These are phyloP conservation scores for Cyanidioschyzon merolae DNA, from an alignment of 23 red algal genomes.

Conservation along the genomic window DNA sequence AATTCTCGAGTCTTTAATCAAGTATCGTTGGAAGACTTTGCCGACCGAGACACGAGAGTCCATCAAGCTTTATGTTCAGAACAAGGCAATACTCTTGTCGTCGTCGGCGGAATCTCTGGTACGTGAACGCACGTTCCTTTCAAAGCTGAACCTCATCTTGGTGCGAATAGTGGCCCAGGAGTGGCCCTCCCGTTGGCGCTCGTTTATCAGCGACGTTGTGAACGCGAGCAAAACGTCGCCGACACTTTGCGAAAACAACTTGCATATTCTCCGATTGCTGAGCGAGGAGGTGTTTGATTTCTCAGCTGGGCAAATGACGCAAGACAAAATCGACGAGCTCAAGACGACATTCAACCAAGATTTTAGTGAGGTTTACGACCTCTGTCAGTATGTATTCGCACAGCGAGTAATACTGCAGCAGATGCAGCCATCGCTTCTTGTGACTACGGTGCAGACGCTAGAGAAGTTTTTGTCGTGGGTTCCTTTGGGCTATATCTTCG, in stretches of 20 bases:
- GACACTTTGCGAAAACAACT: conserved; percentile 93
- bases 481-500: conserved; percentile 95
- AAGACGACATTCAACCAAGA: conserved; percentile 95
- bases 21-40: conserved; percentile 91
- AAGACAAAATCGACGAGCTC: conserved; percentile 61
- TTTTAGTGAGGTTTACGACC: conserved; percentile 76
- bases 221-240: conserved; percentile 52
- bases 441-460: conserved; percentile 75
- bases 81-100: conserved; percentile 69
- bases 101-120: conserved; percentile 46
- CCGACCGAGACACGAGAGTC: conserved; percentile 61
- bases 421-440: conserved; percentile 48
- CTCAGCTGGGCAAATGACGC: conserved; percentile 83
- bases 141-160: conserved; percentile 89
- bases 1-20: conserved; percentile 76
- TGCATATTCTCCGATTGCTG: conserved; percentile 77
- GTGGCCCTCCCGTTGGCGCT: conserved; percentile 80
- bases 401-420: conserved; percentile 38
- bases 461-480: conserved; percentile 95
- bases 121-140: conserved; percentile 64
- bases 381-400: conserved; percentile 88
- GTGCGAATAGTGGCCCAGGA: conserved; percentile 95
- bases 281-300: conserved; percentile 99
- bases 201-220: conserved; percentile 78
- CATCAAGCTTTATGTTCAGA: conserved; percentile 76